These are phyloP conservation scores for Aspergillus hortae DNA, from an alignment of 2,329 filamentous ascomycete genomes.

Conservation along the genomic window DNA sequence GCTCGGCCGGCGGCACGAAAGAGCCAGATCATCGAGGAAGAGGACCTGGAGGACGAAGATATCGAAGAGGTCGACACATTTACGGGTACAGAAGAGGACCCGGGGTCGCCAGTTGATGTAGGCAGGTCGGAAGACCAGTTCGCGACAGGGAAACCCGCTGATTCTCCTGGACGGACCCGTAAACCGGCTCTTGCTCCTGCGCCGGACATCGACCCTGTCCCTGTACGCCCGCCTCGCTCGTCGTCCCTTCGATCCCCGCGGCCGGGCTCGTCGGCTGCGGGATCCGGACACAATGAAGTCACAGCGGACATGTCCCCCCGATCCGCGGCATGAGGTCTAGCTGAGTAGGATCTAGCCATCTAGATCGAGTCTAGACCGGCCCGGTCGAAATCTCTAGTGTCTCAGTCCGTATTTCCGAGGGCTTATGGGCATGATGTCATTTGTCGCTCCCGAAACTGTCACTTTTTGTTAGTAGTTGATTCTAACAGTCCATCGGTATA, in stretches of 20 bases:
- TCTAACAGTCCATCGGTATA: not conserved
- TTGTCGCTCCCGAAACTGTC: not conserved
- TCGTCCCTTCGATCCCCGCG: constrained; percentile 30
- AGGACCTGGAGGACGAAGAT: constrained; percentile 39
- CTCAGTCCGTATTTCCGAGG: not conserved
- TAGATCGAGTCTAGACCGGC: not conserved
- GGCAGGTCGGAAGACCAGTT: constrained; percentile 10
- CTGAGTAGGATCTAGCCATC: not conserved
- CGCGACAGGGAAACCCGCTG: constrained; percentile 7
- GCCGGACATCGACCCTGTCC: constrained; percentile 28
- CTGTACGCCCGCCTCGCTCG: constrained; percentile 35
- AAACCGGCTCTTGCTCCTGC: constrained; percentile 30
- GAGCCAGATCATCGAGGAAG: constrained; percentile 44
- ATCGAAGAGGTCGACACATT: constrained; percentile 43
- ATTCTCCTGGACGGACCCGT: constrained; percentile 14
- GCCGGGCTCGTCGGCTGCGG: constrained; percentile 11
- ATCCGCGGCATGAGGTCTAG: constrained; percentile 4
- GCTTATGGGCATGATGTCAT: not conserved
- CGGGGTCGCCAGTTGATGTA: constrained; percentile 20
- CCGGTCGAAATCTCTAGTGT: not conserved
- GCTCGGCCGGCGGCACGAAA: constrained; percentile 31
- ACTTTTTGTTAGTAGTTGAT: not conserved
- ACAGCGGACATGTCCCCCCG: constrained; percentile 10
- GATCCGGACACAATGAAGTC: constrained; percentile 2
- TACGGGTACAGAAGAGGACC: constrained; percentile 29